Conservation (phyloP, 305 asterid species). For the Stenogyne calaminthoides region DNA sequence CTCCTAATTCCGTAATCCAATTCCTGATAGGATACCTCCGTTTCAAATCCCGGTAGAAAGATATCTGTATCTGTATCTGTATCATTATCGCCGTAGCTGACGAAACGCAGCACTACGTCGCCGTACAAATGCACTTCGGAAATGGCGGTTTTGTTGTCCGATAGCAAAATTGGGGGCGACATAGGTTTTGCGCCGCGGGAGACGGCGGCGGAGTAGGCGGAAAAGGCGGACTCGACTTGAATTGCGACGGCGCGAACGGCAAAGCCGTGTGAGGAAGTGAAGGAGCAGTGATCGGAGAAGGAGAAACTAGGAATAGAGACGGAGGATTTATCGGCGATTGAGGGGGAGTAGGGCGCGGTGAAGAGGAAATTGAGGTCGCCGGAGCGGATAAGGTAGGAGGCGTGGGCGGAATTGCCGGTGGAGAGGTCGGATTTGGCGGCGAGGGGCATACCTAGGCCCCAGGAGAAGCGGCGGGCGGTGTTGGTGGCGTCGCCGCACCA, state of each 20-base stretch:
- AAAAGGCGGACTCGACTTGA: constrained; percentile 44
- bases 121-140: constrained; percentile 85
- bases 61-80: neutral
- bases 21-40: constrained; percentile 39
- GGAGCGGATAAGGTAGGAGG: too few relatives aligned
- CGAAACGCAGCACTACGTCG: constrained; percentile 63
- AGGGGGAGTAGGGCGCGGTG: too few relatives aligned
- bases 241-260: too few relatives aligned
- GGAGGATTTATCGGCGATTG: too few relatives aligned
- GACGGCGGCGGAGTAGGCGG: constrained; percentile 57
- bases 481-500: constrained; percentile 93
- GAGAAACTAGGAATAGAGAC: too few relatives aligned
- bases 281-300: too few relatives aligned
- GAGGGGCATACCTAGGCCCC: constrained; percentile 90
- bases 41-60: constrained; percentile 60
- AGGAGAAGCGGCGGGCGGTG: constrained; percentile 73
- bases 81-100: constrained; percentile 40
- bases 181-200: constrained; percentile 70
- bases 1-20: constrained; percentile 75
- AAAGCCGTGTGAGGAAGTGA: too few relatives aligned
- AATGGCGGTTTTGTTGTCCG: constrained; percentile 40
- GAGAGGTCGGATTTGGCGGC: constrained; percentile 61
- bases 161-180: constrained; percentile 47
- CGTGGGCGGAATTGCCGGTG: too few relatives aligned
- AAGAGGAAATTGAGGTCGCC: too few relatives aligned